These are phyloP conservation scores for Fraxinus americana DNA, from an alignment of 257 asterid species.

Conservation along the genomic window DNA sequence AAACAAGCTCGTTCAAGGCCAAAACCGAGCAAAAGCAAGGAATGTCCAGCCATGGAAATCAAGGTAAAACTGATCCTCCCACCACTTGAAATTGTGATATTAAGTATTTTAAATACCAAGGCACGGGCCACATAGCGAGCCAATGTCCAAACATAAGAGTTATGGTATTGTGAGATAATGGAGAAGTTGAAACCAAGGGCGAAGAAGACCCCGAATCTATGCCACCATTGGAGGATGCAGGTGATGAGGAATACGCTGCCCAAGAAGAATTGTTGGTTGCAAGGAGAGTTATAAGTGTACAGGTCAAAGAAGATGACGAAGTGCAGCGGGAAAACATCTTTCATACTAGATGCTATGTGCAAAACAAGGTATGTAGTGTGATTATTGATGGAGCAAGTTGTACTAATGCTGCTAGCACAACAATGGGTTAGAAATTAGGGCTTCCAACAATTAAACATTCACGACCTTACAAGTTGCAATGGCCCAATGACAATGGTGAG, in stretches of 20 bases:
- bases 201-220: neutral
- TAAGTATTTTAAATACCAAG: slow-evolving; percentile 18
- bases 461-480: slow-evolving; percentile 7
- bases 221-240: slow-evolving; percentile 13
- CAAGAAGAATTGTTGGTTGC: slow-evolving; percentile 18
- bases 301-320: slow-evolving; percentile 7
- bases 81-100: neutral
- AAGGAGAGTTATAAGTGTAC: slow-evolving; percentile 18
- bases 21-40: too few relatives aligned
- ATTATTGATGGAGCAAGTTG: too few relatives aligned
- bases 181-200: neutral
- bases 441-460: too few relatives aligned
- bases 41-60: too few relatives aligned
- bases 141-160: slow-evolving; percentile 5
- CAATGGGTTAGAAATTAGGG: too few relatives aligned
- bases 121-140: slow-evolving; percentile 2
- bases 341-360: too few relatives aligned
- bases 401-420: too few relatives aligned
- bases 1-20: too few relatives aligned
- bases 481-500: slow-evolving; percentile 20
- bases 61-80: too few relatives aligned
- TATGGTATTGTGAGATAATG: too few relatives aligned
- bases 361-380: too few relatives aligned
- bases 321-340: neutral
- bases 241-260: neutral